These are phyloP conservation scores for Fusarium continuum DNA, from an alignment of 2,329 filamentous ascomycete genomes.

Conservation along the genomic window DNA sequence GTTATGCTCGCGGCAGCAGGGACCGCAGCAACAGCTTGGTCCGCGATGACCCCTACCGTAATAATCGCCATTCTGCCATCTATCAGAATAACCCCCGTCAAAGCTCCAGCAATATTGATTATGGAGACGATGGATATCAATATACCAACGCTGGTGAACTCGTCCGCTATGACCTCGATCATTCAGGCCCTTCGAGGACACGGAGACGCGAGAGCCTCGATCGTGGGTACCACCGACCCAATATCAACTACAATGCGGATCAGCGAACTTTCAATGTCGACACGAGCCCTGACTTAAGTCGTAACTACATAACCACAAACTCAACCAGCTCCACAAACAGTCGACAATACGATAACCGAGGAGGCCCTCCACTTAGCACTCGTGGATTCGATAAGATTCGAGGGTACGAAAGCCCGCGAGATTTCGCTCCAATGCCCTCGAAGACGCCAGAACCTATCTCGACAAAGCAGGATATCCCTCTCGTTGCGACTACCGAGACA, in stretches of 20 bases:
- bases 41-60: constrained; percentile 58
- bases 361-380: constrained; percentile 73
- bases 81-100: constrained; percentile 58
- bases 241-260: constrained; percentile 61
- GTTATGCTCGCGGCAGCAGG: constrained; percentile 59
- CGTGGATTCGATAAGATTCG: constrained; percentile 76
- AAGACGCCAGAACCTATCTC: constrained; percentile 49
- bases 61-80: constrained; percentile 56
- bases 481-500: constrained; percentile 30
- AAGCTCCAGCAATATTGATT: constrained; percentile 57
- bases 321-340: constrained; percentile 33
- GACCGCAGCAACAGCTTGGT: constrained; percentile 59
- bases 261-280: constrained; percentile 57
- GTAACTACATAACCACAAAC: constrained; percentile 51
- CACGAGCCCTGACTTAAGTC: constrained; percentile 55
- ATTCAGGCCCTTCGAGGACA: constrained; percentile 54
- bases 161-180: constrained; percentile 68
- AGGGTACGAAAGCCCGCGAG: constrained; percentile 56
- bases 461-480: constrained; percentile 31
- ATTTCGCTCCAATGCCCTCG: constrained; percentile 55
- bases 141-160: constrained; percentile 72
- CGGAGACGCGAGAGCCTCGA: constrained; percentile 65
- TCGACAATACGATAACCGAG: constrained; percentile 51
- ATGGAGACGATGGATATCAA: constrained; percentile 68
- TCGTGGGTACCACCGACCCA: constrained; percentile 64